Percentiles rank a stretch among this genome's conserved stretches.
These are phyloP conservation scores for Boletus insuetus DNA, from an alignment of 768 basidiomycete genomes.

Conservation along the genomic window DNA sequence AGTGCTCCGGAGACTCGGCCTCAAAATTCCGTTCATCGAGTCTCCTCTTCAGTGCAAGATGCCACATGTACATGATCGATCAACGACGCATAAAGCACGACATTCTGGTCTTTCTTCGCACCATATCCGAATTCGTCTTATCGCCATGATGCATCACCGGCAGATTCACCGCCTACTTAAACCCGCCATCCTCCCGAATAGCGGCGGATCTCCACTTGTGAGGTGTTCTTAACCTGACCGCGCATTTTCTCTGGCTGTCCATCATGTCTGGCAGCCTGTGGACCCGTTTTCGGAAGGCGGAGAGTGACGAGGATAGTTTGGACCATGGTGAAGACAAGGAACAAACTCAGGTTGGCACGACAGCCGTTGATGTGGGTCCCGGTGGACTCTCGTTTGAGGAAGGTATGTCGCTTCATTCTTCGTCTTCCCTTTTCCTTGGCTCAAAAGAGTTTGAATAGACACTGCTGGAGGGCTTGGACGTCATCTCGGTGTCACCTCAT, in stretches of 20 bases:
- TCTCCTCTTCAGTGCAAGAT: too few species aligned
- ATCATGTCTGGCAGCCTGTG: conserved; percentile 10
- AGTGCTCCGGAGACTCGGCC: too few species aligned
- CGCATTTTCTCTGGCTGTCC: neutral
- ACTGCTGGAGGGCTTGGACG: conserved; percentile 56
- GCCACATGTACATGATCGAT: too few species aligned
- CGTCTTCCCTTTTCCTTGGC: neutral
- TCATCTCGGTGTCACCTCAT: conserved; percentile 54
- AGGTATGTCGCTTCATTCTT: conserved; percentile 28
- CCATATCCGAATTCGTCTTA: neutral
- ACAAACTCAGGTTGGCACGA: neutral
- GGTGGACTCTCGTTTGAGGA: conserved; percentile 50
- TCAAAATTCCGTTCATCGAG: too few species aligned
- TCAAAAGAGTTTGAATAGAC: conserved; percentile 28
- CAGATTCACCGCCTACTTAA: conserved; percentile 1
- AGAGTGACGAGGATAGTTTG: neutral
- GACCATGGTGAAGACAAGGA: conserved; percentile 1
- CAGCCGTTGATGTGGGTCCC: conserved; percentile 29
- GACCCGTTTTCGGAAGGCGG: conserved; percentile 2
- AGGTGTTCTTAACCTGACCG: neutral
- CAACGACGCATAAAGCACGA: neutral
- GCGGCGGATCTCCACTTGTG: neutral
- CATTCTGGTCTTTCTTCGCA: neutral
- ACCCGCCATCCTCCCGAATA: neutral
- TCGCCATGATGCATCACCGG: too few species aligned